Conservation (phyloP, 257 asterid genomes). For the Solanum lycopersicoides region DNA sequence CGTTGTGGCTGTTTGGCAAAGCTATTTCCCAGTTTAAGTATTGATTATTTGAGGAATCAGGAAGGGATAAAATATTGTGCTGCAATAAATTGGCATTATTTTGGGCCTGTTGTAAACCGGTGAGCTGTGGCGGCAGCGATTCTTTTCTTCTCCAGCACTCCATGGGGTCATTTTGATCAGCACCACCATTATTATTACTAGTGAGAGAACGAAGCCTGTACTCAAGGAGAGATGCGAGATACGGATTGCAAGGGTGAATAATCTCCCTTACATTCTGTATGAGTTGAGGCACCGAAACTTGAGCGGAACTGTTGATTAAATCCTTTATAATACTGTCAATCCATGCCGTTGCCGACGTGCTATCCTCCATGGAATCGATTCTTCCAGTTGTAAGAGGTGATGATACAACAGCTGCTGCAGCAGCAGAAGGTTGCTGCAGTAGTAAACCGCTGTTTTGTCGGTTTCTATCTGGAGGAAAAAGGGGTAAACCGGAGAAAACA, state of each 20-base stretch:
- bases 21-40: constrained; percentile 21
- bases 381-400: neutral
- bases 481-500: constrained; percentile 84
- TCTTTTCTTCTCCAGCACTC: constrained; percentile 17
- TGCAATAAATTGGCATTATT: neutral
- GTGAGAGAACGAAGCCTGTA: constrained; percentile 70
- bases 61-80: neutral
- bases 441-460: neutral
- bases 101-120: constrained; percentile 5
- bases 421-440: constrained; percentile 5
- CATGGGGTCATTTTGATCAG: neutral
- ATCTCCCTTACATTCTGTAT: constrained; percentile 87
- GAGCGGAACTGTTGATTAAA: constrained; percentile 57
- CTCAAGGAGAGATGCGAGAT: constrained; percentile 69
- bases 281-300: constrained; percentile 76
- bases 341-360: constrained; percentile 51
- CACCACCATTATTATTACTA: neutral
- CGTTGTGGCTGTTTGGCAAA: neutral
- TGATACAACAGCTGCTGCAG: neutral
- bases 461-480: constrained; percentile 68
- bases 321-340: constrained; percentile 85
- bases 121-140: constrained; percentile 2
- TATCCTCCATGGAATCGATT: constrained; percentile 37
- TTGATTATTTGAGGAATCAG: constrained; percentile 12
- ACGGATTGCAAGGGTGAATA: constrained; percentile 88